Base-by-base conservation (phyloP, 1,139 yeast genomes). In the Candida smagusa region DNA sequence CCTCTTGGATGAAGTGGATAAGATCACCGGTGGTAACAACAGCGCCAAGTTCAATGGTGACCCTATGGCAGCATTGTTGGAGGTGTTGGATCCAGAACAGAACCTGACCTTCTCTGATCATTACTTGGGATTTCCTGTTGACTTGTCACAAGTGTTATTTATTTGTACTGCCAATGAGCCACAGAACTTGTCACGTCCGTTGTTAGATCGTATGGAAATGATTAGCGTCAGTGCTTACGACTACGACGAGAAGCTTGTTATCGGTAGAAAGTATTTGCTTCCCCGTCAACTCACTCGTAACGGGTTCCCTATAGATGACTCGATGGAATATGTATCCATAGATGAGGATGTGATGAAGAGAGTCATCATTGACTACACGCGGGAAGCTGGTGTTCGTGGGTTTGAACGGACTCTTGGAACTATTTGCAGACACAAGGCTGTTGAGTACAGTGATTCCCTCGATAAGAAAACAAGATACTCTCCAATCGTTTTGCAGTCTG, bases 81-180 rank as follows among this genome's bases (percentile, higher is more conserved):
- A 89, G 56, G 94, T 89, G 0, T 71, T 89, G 48, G 97, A 89
- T 53, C 96, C 97, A 0, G 96, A 89, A 57, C 96, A 89, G 57
- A 89, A 89, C 58, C 65, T 68, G 33, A 72, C 77, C 22, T 89
- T 88, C 61, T 80, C 77, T 32, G 97, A 89, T 58, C 95, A 88
- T 54, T 89, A 87, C 55, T 65, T 89, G 42, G 95, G 95, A 9
- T 85, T 89, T 59, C 96, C 96, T 0, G 73, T 88, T 25, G 96
- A 89, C 54, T 66, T 89, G 48, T 84, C 95, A 2, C 88, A 85
- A 47, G 88, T 87, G 5, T 68, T 88, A 28, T 89, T 89, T 56
- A 77, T 89, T 39, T 90, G 96, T 52, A 89, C 97, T 4, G 95
- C 96, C n/a, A 89, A 89, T 58, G 85, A 85, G 45, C 76, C 87